A percentile compares a stretch with the other conserved stretches of the same genome.
These are phyloP conservation scores for Hericium erinaceus DNA, from an alignment of 768 basidiomycete genomes.

Conservation along the genomic window DNA sequence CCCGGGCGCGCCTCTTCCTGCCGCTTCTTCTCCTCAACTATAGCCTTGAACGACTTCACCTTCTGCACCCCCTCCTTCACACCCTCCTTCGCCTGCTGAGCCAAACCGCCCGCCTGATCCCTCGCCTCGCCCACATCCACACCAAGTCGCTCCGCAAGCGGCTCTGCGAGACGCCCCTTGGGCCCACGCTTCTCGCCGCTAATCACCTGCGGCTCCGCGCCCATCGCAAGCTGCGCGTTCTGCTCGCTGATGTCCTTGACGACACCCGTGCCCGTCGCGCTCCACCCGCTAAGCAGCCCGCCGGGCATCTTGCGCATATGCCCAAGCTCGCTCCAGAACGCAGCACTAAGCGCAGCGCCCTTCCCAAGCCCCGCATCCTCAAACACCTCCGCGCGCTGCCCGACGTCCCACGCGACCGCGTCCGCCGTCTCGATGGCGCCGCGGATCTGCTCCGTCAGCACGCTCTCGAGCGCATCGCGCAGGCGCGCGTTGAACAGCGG, in stretches of 20 bases:
- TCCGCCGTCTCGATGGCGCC: slow-evolving; percentile 44
- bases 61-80: slow-evolving; percentile 20
- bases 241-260: slow-evolving; percentile 39
- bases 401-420: slow-evolving; percentile 48
- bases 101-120: slow-evolving; percentile 18
- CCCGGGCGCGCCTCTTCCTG: slow-evolving; percentile 24
- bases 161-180: slow-evolving; percentile 41
- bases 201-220: slow-evolving; percentile 67
- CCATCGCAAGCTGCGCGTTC: slow-evolving; percentile 46
- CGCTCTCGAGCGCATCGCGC: slow-evolving; percentile 49
- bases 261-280: slow-evolving; percentile 55
- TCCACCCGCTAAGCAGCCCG: slow-evolving; percentile 34
- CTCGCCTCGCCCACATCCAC: slow-evolving; percentile 18
- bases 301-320: slow-evolving; percentile 33
- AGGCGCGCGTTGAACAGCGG: slow-evolving; percentile 50
- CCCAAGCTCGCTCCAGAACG: slow-evolving; percentile 63
- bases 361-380: slow-evolving; percentile 48
- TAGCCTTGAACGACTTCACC: slow-evolving; percentile 24
- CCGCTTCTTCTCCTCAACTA: slow-evolving; percentile 22
- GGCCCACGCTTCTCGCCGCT: slow-evolving; percentile 62
- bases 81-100: slow-evolving; percentile 18
- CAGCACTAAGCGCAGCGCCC: slow-evolving; percentile 43
- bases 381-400: slow-evolving; percentile 52
- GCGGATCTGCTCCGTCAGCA: slow-evolving; percentile 47
- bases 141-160: slow-evolving; percentile 24